These are phyloP conservation scores for Colletotrichum ledebouriae DNA, from an alignment of 2,329 filamentous ascomycete species.

Conservation along the genomic window DNA sequence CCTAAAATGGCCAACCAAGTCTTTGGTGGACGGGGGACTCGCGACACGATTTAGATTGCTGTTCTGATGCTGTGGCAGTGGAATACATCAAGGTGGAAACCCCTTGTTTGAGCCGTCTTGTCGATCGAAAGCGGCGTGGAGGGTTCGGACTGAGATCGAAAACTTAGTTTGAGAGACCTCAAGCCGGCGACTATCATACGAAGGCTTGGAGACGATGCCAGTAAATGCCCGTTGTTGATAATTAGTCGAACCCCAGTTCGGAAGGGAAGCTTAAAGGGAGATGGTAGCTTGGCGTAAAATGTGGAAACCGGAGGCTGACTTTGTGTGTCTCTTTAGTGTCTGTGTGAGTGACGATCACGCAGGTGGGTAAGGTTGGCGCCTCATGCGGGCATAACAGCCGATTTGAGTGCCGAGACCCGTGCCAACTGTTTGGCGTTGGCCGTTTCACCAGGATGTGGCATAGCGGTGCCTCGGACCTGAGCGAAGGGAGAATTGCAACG, in stretches of 20 bases:
- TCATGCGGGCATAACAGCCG: conserved; percentile 32
- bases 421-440: conserved; percentile 29
- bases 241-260: conserved; percentile 8
- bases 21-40: background rate
- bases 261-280: conserved; percentile 24
- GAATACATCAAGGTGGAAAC: conserved; percentile 5
- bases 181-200: background rate
- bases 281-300: conserved; percentile 15
- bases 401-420: conserved; percentile 38
- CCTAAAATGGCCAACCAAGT: background rate
- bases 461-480: conserved; percentile 20
- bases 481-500: conserved; percentile 19
- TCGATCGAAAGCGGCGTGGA: conserved; percentile 11
- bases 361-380: conserved; percentile 35
- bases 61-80: conserved; percentile 3
- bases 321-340: conserved; percentile 18
- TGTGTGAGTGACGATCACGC: conserved; percentile 40
- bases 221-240: conserved; percentile 16
- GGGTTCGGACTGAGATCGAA: background rate
- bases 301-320: conserved; percentile 26
- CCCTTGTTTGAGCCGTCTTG: conserved; percentile 3
- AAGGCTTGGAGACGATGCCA: conserved; percentile 1
- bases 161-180: conserved; percentile 25
- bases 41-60: conserved; percentile 23
- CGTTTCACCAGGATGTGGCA: conserved; percentile 37